phyloP scores from a whole-genome alignment of 768 basidiomycete species.

The Phallus indusiatus region DNA sequence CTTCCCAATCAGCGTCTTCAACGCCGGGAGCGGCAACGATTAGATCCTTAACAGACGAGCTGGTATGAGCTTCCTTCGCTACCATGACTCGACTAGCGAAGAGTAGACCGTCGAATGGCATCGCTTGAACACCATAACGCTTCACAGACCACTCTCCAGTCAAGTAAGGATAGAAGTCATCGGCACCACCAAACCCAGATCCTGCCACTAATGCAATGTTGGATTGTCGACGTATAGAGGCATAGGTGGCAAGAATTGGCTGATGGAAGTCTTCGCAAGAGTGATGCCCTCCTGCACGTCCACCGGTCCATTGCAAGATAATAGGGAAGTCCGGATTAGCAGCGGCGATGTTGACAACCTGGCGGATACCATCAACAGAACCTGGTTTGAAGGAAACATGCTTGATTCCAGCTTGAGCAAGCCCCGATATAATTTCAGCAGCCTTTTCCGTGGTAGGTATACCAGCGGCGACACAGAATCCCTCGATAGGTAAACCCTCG shows the following conservation, averaged over 20 bases:
- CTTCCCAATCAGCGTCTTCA: slow-evolving; percentile 83
- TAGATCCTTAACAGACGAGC: slow-evolving; percentile 88
- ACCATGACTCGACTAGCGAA: slow-evolving; percentile 98
- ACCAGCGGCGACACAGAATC: slow-evolving; percentile 98
- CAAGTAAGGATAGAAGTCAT: slow-evolving; percentile 95
- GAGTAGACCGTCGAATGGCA: slow-evolving; percentile 98
- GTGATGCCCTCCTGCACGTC: slow-evolving; percentile 97
- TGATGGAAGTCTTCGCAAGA: slow-evolving; percentile 99
- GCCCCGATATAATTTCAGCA: slow-evolving; percentile 83
- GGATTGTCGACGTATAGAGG: slow-evolving; percentile 74
- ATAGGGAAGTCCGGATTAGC: slow-evolving; percentile 94
- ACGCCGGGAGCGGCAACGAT: slow-evolving; percentile 94
- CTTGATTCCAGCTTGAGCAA: slow-evolving; percentile 79
- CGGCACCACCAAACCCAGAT: slow-evolving; percentile 91
- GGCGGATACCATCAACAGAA: slow-evolving; percentile 93
- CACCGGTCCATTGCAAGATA: slow-evolving; percentile 98
- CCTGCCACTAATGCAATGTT: slow-evolving; percentile 91
- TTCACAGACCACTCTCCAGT: slow-evolving; percentile 90
- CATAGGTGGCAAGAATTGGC: slow-evolving; percentile 85
- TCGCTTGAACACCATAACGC: slow-evolving; percentile 76
- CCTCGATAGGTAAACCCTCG: slow-evolving; percentile 92
- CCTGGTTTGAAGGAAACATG: slow-evolving; percentile 98
- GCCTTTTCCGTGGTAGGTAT: slow-evolving; percentile 97
- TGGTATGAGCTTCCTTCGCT: slow-evolving; percentile 96
- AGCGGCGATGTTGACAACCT: slow-evolving; percentile 92